These are phyloP conservation scores for Cordyceps tenuipes DNA, from an alignment of 2,329 filamentous ascomycete genomes.

Conservation along the genomic window DNA sequence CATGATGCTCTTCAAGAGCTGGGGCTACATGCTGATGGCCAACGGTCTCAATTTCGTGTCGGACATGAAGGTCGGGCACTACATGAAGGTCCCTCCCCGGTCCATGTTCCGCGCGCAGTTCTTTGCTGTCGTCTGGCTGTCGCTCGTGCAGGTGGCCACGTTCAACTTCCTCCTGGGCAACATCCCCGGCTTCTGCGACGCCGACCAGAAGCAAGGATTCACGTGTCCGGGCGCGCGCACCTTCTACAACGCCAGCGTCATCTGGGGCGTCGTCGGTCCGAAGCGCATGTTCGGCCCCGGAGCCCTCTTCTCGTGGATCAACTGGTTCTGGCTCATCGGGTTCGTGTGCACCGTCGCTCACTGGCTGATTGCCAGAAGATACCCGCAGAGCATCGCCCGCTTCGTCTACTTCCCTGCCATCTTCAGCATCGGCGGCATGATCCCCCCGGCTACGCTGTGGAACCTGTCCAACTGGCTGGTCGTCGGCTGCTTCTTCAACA, in stretches of 20 bases:
- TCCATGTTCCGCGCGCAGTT: conserved; percentile 34
- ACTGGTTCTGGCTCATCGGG: conserved; percentile 51
- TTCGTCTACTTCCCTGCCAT: conserved; percentile 46
- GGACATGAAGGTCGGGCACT: conserved; percentile 36
- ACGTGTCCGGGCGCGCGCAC: conserved; percentile 46
- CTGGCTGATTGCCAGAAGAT: conserved; percentile 39
- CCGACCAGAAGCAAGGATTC: conserved; percentile 37
- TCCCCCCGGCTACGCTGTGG: conserved; percentile 48
- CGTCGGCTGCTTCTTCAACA: conserved; percentile 48
- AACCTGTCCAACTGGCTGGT: conserved; percentile 48
- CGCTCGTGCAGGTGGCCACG: conserved; percentile 21
- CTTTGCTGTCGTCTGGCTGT: conserved; percentile 25
- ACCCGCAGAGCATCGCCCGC: conserved; percentile 32
- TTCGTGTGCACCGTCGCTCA: conserved; percentile 38
- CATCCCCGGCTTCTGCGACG: conserved; percentile 40
- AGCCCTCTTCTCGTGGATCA: conserved; percentile 36
- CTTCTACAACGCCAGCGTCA: conserved; percentile 49
- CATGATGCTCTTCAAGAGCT: conserved; percentile 32
- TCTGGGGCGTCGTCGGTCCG: conserved; percentile 48
- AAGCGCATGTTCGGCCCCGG: conserved; percentile 25
- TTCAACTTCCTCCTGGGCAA: conserved; percentile 29
- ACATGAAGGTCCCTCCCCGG: conserved; percentile 39
- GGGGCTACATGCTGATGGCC: conserved; percentile 27
- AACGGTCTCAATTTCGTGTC: conserved; percentile 30
- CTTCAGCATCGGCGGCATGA: conserved; percentile 40